phyloP scores from a whole-genome alignment of 2,329 filamentous ascomycete genomes.

The Fusarium torreyae region DNA sequence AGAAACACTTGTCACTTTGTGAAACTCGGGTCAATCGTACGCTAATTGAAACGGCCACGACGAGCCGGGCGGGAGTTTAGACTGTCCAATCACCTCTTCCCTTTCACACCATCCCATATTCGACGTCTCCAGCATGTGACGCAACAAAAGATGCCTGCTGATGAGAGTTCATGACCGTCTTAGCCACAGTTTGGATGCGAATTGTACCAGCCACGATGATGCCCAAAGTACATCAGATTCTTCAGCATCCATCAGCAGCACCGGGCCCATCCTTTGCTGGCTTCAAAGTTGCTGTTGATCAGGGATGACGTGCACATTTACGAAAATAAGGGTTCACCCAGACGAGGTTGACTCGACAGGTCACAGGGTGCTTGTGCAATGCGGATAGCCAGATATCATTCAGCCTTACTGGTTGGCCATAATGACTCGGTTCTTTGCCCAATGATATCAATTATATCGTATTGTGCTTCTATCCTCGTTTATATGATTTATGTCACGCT shows the following conservation, averaged over 20 bases:
- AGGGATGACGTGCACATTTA: slow-evolving; percentile 13
- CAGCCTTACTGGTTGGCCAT: slow-evolving; percentile 1
- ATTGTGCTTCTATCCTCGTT: neutral
- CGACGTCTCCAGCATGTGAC: slow-evolving; percentile 33
- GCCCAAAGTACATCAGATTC: slow-evolving; percentile 1
- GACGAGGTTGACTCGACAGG: neutral
- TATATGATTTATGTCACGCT: neutral
- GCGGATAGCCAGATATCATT: neutral
- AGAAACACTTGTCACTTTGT: slow-evolving; percentile 29
- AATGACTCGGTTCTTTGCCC: slow-evolving; percentile 1
- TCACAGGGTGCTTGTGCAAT: neutral
- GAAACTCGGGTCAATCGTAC: slow-evolving; percentile 14
- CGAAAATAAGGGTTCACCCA: neutral
- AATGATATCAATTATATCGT: neutral
- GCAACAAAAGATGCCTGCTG: slow-evolving; percentile 33
- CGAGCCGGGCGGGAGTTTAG: slow-evolving; percentile 24
- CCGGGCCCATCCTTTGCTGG: neutral
- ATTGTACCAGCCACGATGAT: slow-evolving; percentile 17
- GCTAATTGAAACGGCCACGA: slow-evolving; percentile 5
- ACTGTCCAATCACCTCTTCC: slow-evolving; percentile 24
- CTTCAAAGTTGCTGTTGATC: neutral
- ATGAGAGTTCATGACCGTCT: slow-evolving; percentile 35
- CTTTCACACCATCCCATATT: slow-evolving; percentile 12
- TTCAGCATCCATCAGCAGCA: neutral
- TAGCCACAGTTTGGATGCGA: slow-evolving; percentile 14